phyloP scores from a whole-genome alignment of 306 rosid species.

The Biancaea sappan region DNA sequence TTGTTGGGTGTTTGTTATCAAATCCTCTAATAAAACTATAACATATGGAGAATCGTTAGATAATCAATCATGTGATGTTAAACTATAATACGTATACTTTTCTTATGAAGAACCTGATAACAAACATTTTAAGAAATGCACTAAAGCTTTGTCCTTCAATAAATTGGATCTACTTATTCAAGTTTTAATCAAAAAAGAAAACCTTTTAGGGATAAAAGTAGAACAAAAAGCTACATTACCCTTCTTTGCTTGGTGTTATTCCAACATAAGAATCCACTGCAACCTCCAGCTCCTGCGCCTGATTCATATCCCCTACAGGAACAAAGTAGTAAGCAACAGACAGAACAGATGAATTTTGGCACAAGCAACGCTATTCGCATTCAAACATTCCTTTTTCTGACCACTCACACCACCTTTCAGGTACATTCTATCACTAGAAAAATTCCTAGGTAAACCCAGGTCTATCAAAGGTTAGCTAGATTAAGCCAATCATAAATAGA shows the following conservation, averaged over 20 bases:
- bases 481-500: no score
- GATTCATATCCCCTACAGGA: slow-evolving; percentile 82
- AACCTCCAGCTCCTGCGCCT: slow-evolving; percentile 68
- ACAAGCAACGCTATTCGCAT: neutral
- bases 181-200: neutral
- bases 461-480: no score
- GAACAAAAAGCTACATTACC: slow-evolving; percentile 55
- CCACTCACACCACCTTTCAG: neutral
- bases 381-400: neutral
- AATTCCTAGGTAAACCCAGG: no score
- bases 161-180: neutral
- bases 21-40: neutral
- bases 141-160: neutral
- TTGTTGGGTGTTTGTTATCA: neutral
- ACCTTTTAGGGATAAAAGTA: neutral
- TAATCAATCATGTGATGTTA: neutral
- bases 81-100: neutral
- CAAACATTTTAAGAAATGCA: neutral
- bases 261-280: slow-evolving; percentile 76
- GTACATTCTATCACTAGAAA: neutral
- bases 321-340: slow-evolving; percentile 22
- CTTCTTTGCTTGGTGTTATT: slow-evolving; percentile 60
- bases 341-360: neutral
- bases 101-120: neutral
- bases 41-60: neutral